phyloP scores from a whole-genome alignment of 108 stramenopile genomes.

The Thalassiosira profunda region DNA sequence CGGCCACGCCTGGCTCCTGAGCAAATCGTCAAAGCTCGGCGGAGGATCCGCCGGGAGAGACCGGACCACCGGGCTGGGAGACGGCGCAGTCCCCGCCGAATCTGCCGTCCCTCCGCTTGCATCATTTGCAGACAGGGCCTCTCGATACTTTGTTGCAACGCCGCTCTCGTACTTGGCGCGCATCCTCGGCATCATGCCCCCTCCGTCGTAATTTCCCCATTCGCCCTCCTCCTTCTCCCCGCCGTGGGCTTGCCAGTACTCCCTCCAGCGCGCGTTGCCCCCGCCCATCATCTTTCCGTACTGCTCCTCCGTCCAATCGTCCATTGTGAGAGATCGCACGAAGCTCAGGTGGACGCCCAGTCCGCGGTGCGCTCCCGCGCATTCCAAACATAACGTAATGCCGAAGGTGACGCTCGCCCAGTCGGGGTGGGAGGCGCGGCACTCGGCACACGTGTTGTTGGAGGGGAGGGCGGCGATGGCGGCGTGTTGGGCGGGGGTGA shows the following conservation, averaged over 20 bases:
- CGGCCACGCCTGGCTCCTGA: background rate
- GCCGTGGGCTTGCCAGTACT: too few species aligned
- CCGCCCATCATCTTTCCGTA: conserved; percentile 44
- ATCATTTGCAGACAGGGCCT: conserved; percentile 6
- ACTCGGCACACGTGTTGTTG: conserved; percentile 65
- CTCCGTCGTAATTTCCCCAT: conserved; percentile 8
- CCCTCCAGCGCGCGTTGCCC: conserved; percentile 48
- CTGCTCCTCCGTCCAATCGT: conserved; percentile 50
- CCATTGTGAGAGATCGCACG: conserved; percentile 62
- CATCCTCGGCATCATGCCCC: conserved; percentile 7
- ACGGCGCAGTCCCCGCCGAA: background rate
- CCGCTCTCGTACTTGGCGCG: conserved; percentile 39
- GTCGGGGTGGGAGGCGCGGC: conserved; percentile 60
- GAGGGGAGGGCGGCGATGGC: background rate
- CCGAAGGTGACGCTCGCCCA: conserved; percentile 90
- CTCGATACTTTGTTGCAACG: conserved; percentile 20
- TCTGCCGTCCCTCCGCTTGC: background rate
- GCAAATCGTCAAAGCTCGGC: background rate
- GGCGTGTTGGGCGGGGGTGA: background rate
- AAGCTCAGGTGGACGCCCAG: conserved; percentile 61
- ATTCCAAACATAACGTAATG: conserved; percentile 76
- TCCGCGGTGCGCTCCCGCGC: conserved; percentile 70
- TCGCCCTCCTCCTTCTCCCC: conserved; percentile 9
- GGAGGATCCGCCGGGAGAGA: conserved; percentile 5
- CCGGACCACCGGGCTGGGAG: background rate